These are phyloP conservation scores for Skeletonema menzelii DNA, from an alignment of 108 stramenopile species.

Conservation along the genomic window DNA sequence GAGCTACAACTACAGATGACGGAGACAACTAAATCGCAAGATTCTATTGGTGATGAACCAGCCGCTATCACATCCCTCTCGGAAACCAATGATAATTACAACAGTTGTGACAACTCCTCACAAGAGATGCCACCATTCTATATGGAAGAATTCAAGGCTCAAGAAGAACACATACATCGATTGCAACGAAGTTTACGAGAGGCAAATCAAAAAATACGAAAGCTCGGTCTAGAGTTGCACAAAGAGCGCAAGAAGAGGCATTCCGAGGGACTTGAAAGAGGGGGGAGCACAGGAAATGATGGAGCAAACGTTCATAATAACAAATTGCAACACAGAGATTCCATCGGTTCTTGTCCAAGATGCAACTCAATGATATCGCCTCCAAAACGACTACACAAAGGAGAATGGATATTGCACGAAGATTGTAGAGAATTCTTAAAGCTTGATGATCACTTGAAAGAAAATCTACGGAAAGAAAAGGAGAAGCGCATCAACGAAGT, in stretches of 20 bases:
- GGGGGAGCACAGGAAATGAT: neutral
- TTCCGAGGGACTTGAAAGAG: neutral
- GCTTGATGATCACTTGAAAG: slow-evolving; percentile 67
- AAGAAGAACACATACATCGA: slow-evolving; percentile 21
- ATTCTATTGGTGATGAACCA: neutral
- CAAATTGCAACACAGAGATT: neutral
- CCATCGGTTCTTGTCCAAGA: slow-evolving; percentile 7
- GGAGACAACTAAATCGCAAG: slow-evolving; percentile 11
- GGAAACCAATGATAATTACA: neutral
- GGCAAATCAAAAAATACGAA: slow-evolving; percentile 36
- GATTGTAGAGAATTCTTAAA: slow-evolving; percentile 68
- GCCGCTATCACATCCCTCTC: neutral
- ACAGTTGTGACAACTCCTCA: neutral
- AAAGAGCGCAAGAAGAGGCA: slow-evolving; percentile 31
- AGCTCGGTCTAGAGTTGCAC: slow-evolving; percentile 40
- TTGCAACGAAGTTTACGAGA: slow-evolving; percentile 40
- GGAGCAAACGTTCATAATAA: neutral
- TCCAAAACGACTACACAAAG: slow-evolving; percentile 33
- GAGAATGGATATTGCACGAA: slow-evolving; percentile 58
- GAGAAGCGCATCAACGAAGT: slow-evolving; percentile 62
- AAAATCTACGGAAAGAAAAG: slow-evolving; percentile 67
- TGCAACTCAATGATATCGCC: slow-evolving; percentile 18
- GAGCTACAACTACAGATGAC: slow-evolving; percentile 37
- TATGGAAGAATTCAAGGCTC: slow-evolving; percentile 26
- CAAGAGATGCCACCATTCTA: slow-evolving; percentile 25